A percentile compares a stretch with the other conserved stretches of the same genome.
phyloP scores from a whole-genome alignment of 2,329 filamentous ascomycete species.

The Trichoderma endophyticum region DNA sequence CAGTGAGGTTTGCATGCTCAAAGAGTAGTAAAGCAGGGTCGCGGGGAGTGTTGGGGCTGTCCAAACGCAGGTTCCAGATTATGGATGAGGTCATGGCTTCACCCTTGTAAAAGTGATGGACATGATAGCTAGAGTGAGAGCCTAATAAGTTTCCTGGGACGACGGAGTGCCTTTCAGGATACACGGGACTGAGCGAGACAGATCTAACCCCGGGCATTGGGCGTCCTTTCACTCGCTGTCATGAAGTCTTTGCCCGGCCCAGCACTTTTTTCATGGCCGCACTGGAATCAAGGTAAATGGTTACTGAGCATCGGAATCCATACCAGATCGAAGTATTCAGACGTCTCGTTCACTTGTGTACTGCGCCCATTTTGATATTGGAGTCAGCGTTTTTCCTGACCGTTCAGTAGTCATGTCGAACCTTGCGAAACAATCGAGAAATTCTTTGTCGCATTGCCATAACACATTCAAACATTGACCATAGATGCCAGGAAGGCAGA shows the following conservation, averaged over 20 bases:
- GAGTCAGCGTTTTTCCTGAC: background rate
- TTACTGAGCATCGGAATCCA: background rate
- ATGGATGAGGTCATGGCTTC: background rate
- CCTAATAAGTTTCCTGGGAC: background rate
- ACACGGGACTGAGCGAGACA: background rate
- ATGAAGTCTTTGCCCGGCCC: background rate
- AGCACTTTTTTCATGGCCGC: background rate
- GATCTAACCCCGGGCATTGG: background rate
- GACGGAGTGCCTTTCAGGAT: background rate
- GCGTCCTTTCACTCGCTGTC: background rate
- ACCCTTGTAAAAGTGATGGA: background rate
- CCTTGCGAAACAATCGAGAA: background rate
- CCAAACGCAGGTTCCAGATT: background rate
- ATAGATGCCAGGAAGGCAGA: background rate
- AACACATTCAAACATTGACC: background rate
- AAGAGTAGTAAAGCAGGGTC: background rate
- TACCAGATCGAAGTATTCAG: background rate
- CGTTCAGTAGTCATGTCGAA: background rate
- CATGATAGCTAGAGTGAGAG: background rate
- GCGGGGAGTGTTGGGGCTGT: background rate
- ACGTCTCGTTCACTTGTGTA: background rate
- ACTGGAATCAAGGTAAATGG: background rate
- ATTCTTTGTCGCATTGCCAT: background rate
- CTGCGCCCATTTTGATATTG: background rate
- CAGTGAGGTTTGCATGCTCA: background rate